phyloP scores from a whole-genome alignment of 805 yeast species.

The Kuraishia capsulata region DNA sequence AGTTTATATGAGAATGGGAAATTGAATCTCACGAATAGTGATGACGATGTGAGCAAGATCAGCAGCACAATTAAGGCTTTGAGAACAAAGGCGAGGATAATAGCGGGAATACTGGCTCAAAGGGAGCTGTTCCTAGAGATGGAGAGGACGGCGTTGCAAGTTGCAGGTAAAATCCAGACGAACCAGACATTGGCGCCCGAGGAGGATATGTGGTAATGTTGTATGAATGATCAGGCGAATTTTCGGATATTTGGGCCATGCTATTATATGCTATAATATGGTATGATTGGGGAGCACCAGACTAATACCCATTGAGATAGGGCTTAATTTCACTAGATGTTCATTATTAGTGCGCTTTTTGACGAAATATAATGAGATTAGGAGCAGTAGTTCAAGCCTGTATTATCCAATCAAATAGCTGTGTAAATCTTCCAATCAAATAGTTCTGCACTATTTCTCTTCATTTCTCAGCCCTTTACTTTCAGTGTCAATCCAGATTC shows the following conservation, averaged over 20 bases:
- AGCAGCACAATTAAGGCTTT: constrained; percentile 16
- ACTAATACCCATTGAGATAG: no score
- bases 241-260: constrained; percentile 13
- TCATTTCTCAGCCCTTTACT: no score
- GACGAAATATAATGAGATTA: no score
- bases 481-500: no score
- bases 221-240: constrained; percentile 12
- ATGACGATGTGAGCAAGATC: constrained; percentile 16
- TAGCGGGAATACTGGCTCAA: constrained; percentile 15
- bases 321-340: no score
- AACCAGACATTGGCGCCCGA: constrained; percentile 12
- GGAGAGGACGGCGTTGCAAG: not conserved
- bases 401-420: no score
- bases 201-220: constrained; percentile 20
- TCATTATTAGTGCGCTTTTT: no score
- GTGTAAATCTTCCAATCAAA: no score
- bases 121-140: constrained; percentile 9
- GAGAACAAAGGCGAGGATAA: constrained; percentile 17
- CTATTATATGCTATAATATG: not conserved
- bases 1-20: constrained; percentile 10
- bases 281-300: no score
- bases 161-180: not conserved
- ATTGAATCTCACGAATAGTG: constrained; percentile 14
- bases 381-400: no score
- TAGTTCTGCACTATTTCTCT: no score